Evolutionary conservation across 73 alveolate species (phyloP).

Genomic region (Stentor coeruleus): DNA sequence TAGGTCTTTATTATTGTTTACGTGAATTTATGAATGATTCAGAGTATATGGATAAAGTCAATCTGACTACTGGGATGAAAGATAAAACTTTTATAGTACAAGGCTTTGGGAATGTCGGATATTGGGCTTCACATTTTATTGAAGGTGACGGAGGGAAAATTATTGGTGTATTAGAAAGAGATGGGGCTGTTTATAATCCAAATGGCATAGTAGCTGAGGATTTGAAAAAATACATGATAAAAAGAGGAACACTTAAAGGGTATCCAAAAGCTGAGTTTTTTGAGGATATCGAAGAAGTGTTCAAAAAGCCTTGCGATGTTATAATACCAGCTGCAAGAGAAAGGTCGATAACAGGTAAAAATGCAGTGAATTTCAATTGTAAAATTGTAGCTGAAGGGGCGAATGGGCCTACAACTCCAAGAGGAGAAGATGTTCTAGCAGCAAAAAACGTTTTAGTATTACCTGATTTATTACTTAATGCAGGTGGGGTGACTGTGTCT

Average conservation of each 20-base stretch:
- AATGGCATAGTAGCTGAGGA: slow-evolving; percentile 66
- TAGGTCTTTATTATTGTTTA: slow-evolving; percentile 79
- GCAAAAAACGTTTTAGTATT: slow-evolving; percentile 59
- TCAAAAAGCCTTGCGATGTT: slow-evolving; percentile 63
- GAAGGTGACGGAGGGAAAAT: slow-evolving; percentile 55
- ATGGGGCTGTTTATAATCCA: slow-evolving; percentile 57
- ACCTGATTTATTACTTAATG: slow-evolving; percentile 78
- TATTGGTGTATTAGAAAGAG: slow-evolving; percentile 61
- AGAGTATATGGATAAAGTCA: slow-evolving; percentile 40
- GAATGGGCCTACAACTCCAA: slow-evolving; percentile 69
- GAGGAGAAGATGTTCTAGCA: slow-evolving; percentile 57
- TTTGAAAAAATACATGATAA: slow-evolving; percentile 40
- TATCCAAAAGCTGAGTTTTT: slow-evolving; percentile 50
- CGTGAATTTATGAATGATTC: slow-evolving; percentile 66
- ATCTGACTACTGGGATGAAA: slow-evolving; percentile 54
- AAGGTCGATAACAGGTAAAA: slow-evolving; percentile 44
- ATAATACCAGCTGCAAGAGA: slow-evolving; percentile 62
- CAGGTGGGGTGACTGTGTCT: slow-evolving; percentile 87
- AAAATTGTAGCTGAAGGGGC: slow-evolving; percentile 71
- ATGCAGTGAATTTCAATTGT: slow-evolving; percentile 66
- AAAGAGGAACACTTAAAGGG: slow-evolving; percentile 53
- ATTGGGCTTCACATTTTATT: slow-evolving; percentile 81
- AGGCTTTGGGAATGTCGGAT: slow-evolving; percentile 91
- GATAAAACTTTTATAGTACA: slow-evolving; percentile 71
- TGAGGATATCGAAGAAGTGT: slow-evolving; percentile 42